Conservation (phyloP, 116 monocot genomes). For the Zostera marina region DNA sequence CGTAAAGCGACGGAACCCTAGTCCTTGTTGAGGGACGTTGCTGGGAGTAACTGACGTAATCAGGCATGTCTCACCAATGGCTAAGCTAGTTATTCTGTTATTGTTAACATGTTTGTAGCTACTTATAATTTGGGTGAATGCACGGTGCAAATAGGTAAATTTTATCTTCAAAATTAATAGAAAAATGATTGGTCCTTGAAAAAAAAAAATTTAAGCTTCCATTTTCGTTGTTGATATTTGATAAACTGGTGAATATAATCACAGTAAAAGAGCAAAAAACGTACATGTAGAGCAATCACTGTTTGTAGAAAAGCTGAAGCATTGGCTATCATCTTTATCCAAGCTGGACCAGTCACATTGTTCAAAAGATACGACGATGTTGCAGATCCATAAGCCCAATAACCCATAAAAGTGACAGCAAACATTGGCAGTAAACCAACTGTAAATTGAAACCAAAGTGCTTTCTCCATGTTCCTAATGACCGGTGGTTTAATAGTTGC, state of each 20-base stretch:
- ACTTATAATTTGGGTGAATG: too few species aligned
- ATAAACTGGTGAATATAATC: neutral
- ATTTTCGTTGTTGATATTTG: neutral
- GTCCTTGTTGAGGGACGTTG: too few species aligned
- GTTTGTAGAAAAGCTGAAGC: slow-evolving; percentile 81
- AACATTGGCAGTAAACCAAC: slow-evolving; percentile 64
- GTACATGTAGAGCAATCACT: slow-evolving; percentile 84
- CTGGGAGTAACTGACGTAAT: too few species aligned
- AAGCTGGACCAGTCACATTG: slow-evolving; percentile 62
- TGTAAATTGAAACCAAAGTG: slow-evolving; percentile 87
- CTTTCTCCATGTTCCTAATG: slow-evolving; percentile 90
- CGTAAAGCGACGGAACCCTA: too few species aligned
- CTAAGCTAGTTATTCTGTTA: too few species aligned
- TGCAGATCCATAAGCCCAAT: slow-evolving; percentile 97
- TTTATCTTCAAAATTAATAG: too few species aligned
- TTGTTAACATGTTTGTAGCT: too few species aligned
- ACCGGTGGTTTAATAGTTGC: slow-evolving; percentile 84
- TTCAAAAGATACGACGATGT: slow-evolving; percentile 80
- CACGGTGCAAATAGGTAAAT: too few species aligned
- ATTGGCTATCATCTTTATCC: slow-evolving; percentile 68
- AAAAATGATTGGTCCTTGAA: too few species aligned
- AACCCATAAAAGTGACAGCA: slow-evolving; percentile 82
- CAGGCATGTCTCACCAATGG: too few species aligned
- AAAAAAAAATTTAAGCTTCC: neutral
- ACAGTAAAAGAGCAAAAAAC: neutral